A percentile compares a stretch with the other conserved stretches of the same genome.
These are phyloP conservation scores for Madurella mycetomatis DNA, from an alignment of 2,329 filamentous ascomycete genomes.

Conservation along the genomic window DNA sequence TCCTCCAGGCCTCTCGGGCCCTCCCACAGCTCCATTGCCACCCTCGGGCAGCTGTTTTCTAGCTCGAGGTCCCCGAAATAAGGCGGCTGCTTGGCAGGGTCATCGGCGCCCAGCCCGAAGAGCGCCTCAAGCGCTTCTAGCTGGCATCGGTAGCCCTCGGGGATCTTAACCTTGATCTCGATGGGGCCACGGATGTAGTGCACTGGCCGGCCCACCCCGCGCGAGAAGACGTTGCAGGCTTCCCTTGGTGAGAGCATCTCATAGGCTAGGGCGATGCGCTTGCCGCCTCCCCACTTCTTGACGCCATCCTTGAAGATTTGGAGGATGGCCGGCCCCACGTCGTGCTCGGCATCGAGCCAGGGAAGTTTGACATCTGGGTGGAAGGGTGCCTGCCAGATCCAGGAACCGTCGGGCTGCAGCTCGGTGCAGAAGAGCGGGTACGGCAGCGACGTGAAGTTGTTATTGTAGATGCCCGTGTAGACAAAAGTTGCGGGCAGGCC, in stretches of 20 bases:
- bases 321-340: slow-evolving; percentile 84
- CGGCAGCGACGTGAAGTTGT: slow-evolving; percentile 90
- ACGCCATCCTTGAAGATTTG: slow-evolving; percentile 95
- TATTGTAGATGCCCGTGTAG: slow-evolving; percentile 97
- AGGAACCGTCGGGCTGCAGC: slow-evolving; percentile 75
- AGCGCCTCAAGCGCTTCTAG: slow-evolving; percentile 65
- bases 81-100: slow-evolving; percentile 54
- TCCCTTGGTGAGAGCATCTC: slow-evolving; percentile 80
- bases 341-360: slow-evolving; percentile 95
- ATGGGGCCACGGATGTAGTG: slow-evolving; percentile 75
- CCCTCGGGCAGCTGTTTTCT: slow-evolving; percentile 62
- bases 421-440: slow-evolving; percentile 98
- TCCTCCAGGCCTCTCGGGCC: slow-evolving; percentile 87
- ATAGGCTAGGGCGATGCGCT: slow-evolving; percentile 81
- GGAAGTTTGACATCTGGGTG: slow-evolving; percentile 84
- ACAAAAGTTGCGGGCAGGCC: slow-evolving; percentile 85
- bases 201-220: slow-evolving; percentile 72
- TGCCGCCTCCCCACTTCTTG: slow-evolving; percentile 69
- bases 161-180: slow-evolving; percentile 79
- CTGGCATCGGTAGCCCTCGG: slow-evolving; percentile 82
- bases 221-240: slow-evolving; percentile 74
- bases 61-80: slow-evolving; percentile 58
- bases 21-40: slow-evolving; percentile 83
- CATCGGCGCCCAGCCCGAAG: slow-evolving; percentile 47
- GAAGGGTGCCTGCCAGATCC: slow-evolving; percentile 91